Conservation (phyloP, 75 land plant species). For the Cryptomeria japonica region DNA sequence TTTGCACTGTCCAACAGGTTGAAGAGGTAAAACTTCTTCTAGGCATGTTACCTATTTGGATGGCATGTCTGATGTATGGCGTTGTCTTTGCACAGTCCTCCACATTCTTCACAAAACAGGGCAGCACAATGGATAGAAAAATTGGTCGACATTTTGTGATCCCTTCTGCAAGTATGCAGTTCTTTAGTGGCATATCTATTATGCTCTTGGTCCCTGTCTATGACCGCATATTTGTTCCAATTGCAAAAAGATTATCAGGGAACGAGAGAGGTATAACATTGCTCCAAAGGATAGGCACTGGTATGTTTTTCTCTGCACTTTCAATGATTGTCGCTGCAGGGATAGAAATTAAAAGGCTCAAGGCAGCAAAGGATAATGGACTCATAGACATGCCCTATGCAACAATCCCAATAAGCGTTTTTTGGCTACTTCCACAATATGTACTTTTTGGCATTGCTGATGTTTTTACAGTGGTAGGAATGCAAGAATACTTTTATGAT, state of each 20-base stretch:
- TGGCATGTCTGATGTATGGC: conserved; percentile 64
- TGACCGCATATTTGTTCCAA: conserved; percentile 67
- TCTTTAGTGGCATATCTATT: conserved; percentile 62
- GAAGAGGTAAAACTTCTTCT: conserved; percentile 50
- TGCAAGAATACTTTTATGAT: conserved; percentile 87
- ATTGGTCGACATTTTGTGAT: conserved; percentile 58
- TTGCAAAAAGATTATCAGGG: conserved; percentile 34
- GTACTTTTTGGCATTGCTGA: conserved; percentile 81
- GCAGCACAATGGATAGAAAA: conserved; percentile 65
- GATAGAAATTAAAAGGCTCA: conserved; percentile 47
- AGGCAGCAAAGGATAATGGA: conserved; percentile 18
- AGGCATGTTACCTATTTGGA: conserved; percentile 75
- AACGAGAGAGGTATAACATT: conserved; percentile 63
- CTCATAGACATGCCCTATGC: too few relatives aligned
- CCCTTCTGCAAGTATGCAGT: conserved; percentile 85
- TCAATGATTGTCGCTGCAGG: conserved; percentile 79
- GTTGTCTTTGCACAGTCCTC: conserved; percentile 78
- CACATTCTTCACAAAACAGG: conserved; percentile 89
- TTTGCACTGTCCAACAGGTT: conserved; percentile 24
- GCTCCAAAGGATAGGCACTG: conserved; percentile 83
- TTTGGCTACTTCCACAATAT: conserved; percentile 86
- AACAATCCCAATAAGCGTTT: too few relatives aligned
- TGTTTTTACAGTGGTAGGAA: conserved; percentile 86
- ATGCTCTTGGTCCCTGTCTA: conserved; percentile 79
- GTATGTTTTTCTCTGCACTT: conserved; percentile 67